A percentile compares a stretch with the other conserved stretches of the same genome.
These are phyloP conservation scores for Kodamaea leandrae DNA, from an alignment of 805 yeast genomes.

Conservation along the genomic window DNA sequence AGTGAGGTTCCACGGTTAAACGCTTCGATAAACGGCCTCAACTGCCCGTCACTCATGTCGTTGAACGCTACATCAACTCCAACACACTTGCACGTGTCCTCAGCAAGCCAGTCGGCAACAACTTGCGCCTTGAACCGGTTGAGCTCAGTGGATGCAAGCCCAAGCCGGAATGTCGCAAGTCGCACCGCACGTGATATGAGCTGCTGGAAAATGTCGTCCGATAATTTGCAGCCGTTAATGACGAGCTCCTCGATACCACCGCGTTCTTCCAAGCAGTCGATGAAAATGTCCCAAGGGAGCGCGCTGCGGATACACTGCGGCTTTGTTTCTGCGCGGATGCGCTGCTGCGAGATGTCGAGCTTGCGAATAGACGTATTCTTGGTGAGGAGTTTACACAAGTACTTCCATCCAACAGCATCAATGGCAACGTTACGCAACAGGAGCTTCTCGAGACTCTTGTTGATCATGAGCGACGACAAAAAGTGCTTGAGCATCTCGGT, in stretches of 20 bases:
- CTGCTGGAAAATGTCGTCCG: constrained; percentile 39
- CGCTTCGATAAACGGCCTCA: constrained; percentile 44
- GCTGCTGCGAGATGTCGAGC: constrained; percentile 57
- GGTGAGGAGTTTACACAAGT: constrained; percentile 48
- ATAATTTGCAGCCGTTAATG: constrained; percentile 53
- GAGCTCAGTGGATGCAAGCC: constrained; percentile 52
- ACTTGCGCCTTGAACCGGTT: constrained; percentile 39
- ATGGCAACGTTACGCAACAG: constrained; percentile 56
- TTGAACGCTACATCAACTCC: constrained; percentile 59
- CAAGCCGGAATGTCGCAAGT: constrained; percentile 47
- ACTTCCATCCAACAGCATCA: constrained; percentile 50
- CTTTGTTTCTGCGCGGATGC: constrained; percentile 46
- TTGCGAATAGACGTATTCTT: constrained; percentile 44
- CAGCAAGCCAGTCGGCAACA: constrained; percentile 48
- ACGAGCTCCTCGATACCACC: constrained; percentile 60
- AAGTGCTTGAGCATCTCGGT: constrained; percentile 52
- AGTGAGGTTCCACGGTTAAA: constrained; percentile 34
- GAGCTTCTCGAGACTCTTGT: constrained; percentile 46
- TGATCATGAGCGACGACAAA: constrained; percentile 44
- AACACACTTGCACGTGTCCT: constrained; percentile 43
- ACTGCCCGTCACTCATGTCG: constrained; percentile 46
- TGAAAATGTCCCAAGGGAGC: constrained; percentile 55
- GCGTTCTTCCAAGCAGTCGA: constrained; percentile 37
- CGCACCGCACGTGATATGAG: constrained; percentile 42
- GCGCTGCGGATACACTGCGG: constrained; percentile 37